These are phyloP conservation scores for Coniochaeta ligniaria DNA, from an alignment of 2,329 filamentous ascomycete species.

Conservation along the genomic window DNA sequence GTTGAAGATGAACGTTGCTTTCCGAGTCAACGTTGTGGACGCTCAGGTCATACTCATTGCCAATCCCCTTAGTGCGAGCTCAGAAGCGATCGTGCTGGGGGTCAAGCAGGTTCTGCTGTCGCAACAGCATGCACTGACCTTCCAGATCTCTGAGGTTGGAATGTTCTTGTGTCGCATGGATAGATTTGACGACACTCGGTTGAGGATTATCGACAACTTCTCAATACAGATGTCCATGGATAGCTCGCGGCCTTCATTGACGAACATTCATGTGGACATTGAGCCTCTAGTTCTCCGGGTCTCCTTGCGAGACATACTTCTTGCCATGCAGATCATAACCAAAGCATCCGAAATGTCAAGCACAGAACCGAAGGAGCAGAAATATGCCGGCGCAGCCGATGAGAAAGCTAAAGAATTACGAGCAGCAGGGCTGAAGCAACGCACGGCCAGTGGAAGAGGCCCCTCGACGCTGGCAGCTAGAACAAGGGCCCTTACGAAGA, in stretches of 20 bases:
- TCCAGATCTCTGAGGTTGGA: conserved; percentile 88
- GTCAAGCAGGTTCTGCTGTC: conserved; percentile 91
- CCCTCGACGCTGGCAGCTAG: conserved; percentile 42
- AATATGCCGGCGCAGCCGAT: conserved; percentile 33
- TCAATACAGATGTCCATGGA: conserved; percentile 88
- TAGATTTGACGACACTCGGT: conserved; percentile 80
- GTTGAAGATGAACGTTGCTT: conserved; percentile 66
- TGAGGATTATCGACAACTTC: conserved; percentile 95
- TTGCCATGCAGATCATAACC: conserved; percentile 86
- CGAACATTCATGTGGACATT: conserved; percentile 77
- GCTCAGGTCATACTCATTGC: conserved; percentile 95
- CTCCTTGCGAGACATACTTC: conserved; percentile 87
- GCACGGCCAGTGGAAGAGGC: conserved; percentile 49
- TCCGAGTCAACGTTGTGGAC: conserved; percentile 89
- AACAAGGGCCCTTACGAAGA: conserved; percentile 25
- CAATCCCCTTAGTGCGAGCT: conserved; percentile 81
- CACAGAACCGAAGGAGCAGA: conserved; percentile 42
- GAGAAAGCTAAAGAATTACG: conserved; percentile 49
- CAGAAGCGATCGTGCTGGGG: conserved; percentile 90
- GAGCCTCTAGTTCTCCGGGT: conserved; percentile 87
- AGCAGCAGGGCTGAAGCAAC: conserved; percentile 41
- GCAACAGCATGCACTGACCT: conserved; percentile 85
- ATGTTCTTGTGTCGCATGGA: conserved; percentile 99
- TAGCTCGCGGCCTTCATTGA: conserved; percentile 52
- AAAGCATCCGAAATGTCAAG: conserved; percentile 82